A percentile compares a stretch with the other conserved stretches of the same genome.
Evolutionary conservation across 805 yeast species (phyloP).

Genomic region (Teunomyces funiuensis): DNA sequence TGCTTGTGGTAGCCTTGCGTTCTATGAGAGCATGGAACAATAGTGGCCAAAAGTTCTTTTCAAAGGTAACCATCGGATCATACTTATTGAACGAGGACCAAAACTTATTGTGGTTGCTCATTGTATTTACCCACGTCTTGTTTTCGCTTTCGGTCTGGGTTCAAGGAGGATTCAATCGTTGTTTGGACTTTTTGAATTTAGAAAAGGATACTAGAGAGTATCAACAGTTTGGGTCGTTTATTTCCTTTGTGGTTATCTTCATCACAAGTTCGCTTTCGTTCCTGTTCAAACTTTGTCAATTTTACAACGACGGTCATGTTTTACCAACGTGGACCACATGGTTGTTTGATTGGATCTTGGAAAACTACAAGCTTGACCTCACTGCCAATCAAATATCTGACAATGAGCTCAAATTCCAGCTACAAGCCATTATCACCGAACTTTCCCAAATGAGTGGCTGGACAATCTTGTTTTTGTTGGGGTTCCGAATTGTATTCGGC

Average conservation of each 20-base stretch:
- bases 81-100: slow-evolving; percentile 33
- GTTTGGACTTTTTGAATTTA: slow-evolving; percentile 14
- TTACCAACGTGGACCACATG: slow-evolving; percentile 43
- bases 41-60: slow-evolving; percentile 80
- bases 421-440: slow-evolving; percentile 24
- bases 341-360: slow-evolving; percentile 29
- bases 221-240: slow-evolving; percentile 23
- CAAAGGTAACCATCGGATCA: slow-evolving; percentile 36
- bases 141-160: slow-evolving; percentile 17
- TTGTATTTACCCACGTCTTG: slow-evolving; percentile 37
- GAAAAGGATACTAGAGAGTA: slow-evolving; percentile 8
- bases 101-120: slow-evolving; percentile 48
- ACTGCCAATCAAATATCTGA: slow-evolving; percentile 10
- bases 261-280: slow-evolving; percentile 46
- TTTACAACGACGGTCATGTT: slow-evolving; percentile 51
- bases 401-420: slow-evolving; percentile 11
- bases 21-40: slow-evolving; percentile 80
- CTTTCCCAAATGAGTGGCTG: slow-evolving; percentile 25
- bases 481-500: slow-evolving; percentile 29
- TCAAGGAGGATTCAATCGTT: slow-evolving; percentile 27
- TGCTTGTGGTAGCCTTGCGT: slow-evolving; percentile 45
- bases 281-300: slow-evolving; percentile 56
- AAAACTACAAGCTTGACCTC: slow-evolving; percentile 26
- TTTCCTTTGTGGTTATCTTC: slow-evolving; percentile 48
- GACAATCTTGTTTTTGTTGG: slow-evolving; percentile 29